These are phyloP conservation scores for Colletotrichum sidae DNA, from an alignment of 2,329 filamentous ascomycete genomes.

Conservation along the genomic window DNA sequence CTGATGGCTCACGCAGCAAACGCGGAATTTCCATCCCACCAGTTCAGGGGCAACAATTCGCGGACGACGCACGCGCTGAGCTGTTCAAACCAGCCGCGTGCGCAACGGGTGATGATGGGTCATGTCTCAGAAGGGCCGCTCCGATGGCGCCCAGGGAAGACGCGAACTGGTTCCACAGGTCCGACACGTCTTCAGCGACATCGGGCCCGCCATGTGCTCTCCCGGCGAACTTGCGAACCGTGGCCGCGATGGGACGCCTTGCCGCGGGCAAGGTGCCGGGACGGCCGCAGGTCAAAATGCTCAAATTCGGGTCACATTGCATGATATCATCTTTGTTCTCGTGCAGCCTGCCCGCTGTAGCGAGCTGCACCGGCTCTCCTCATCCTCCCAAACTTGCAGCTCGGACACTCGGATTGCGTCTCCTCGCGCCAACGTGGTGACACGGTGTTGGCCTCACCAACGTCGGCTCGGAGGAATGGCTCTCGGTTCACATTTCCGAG, in stretches of 20 bases:
- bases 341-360: constrained; percentile 13
- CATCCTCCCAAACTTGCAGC: background rate
- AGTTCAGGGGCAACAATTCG: constrained; percentile 16
- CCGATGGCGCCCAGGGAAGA: constrained; percentile 9
- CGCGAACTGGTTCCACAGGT: background rate
- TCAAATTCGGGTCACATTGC: constrained; percentile 1
- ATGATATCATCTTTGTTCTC: constrained; percentile 22
- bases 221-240: constrained; percentile 20
- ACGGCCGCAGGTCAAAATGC: constrained; percentile 19
- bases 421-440: too few relatives aligned
- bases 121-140: constrained; percentile 17
- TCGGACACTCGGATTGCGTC: too few relatives aligned
- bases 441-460: background rate
- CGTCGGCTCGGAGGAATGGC: background rate
- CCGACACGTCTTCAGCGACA: background rate
- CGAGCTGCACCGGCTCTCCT: constrained; percentile 1
- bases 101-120: background rate
- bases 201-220: background rate
- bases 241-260: constrained; percentile 27
- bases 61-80: background rate
- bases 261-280: constrained; percentile 14
- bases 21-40: constrained; percentile 1
- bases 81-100: background rate
- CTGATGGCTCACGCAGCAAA: too few relatives aligned
- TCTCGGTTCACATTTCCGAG: background rate